A percentile compares a stretch with the other conserved stretches of the same genome.
Conservation (phyloP, 176 grass and related monocot genomes). For the Oryza glaberrima region DNA sequence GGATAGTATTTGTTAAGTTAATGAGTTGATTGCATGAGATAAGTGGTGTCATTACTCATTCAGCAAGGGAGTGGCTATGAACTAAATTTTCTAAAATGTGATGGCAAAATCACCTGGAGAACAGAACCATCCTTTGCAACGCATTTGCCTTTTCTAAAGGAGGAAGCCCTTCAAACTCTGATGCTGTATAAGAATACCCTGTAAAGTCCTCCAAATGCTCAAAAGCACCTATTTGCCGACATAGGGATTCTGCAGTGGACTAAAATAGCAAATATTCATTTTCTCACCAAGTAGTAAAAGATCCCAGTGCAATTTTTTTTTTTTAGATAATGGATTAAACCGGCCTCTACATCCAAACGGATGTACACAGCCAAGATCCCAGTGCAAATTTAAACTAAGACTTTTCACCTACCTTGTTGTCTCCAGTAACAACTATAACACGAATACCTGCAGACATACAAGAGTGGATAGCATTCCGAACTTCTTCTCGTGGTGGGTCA, state of each 20-base stretch:
- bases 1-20: constrained; percentile 18
- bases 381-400: constrained; percentile 16
- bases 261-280: constrained; percentile 56
- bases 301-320: background rate
- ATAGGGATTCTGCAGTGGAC: constrained; percentile 95
- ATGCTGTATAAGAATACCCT: constrained; percentile 92
- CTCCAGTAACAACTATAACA: constrained; percentile 98
- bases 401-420: constrained; percentile 79
- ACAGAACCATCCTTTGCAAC: constrained; percentile 93
- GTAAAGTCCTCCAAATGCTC: constrained; percentile 81
- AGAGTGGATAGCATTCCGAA: constrained; percentile 78
- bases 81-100: constrained; percentile 30
- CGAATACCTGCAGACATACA: constrained; percentile 98
- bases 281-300: constrained; percentile 37
- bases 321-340: too few relatives aligned
- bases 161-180: constrained; percentile 91
- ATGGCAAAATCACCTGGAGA: constrained; percentile 72
- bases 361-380: background rate
- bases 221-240: constrained; percentile 90
- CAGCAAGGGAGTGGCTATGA: constrained; percentile 1
- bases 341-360: too few relatives aligned
- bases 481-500: constrained; percentile 98
- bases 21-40: constrained; percentile 21
- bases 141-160: constrained; percentile 68
- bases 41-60: constrained; percentile 30